A percentile compares a stretch with the other conserved stretches of the same genome.
phyloP scores from a whole-genome alignment of 345 rosid species.

The Hypericum androsaemum region DNA sequence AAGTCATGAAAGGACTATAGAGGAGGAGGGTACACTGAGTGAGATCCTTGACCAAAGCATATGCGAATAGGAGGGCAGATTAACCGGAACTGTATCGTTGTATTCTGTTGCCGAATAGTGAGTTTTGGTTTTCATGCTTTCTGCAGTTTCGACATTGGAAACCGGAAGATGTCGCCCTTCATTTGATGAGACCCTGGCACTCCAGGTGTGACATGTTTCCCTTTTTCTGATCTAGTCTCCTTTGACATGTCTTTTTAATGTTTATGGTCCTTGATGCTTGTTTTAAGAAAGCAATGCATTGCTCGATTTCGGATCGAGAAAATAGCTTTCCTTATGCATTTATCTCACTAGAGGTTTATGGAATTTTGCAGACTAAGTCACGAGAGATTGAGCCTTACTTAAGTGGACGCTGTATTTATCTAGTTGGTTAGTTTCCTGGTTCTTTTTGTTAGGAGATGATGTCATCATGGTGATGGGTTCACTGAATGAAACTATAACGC shows the following conservation, averaged over 20 bases:
- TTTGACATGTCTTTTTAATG: not conserved
- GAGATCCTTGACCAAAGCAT: too few species aligned
- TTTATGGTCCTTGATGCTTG: slow-evolving; percentile 1
- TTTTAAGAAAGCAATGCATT: not conserved
- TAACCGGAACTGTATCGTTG: too few species aligned
- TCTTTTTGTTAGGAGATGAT: slow-evolving; percentile 3
- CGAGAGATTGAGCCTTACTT: slow-evolving; percentile 64
- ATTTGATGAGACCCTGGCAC: slow-evolving; percentile 38
- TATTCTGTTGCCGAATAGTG: too few species aligned
- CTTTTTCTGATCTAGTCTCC: slow-evolving; percentile 5
- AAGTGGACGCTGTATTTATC: slow-evolving; percentile 70
- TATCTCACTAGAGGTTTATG: slow-evolving; percentile 23
- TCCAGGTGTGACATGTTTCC: slow-evolving; percentile 40
- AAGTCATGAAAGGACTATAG: too few species aligned
- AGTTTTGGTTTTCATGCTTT: not conserved
- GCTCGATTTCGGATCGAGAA: not conserved
- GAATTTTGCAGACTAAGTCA: slow-evolving; percentile 63
- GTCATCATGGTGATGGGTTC: slow-evolving; percentile 4
- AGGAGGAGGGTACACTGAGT: too few species aligned
- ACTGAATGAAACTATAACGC: slow-evolving; percentile 14
- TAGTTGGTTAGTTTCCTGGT: slow-evolving; percentile 70
- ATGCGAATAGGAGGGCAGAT: too few species aligned
- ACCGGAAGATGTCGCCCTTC: slow-evolving; percentile 31
- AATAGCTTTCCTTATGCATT: slow-evolving; percentile 2
- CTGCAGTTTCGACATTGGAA: slow-evolving; percentile 51